These are phyloP conservation scores for Morella rubra DNA, from an alignment of 306 rosid species.

Conservation along the genomic window DNA sequence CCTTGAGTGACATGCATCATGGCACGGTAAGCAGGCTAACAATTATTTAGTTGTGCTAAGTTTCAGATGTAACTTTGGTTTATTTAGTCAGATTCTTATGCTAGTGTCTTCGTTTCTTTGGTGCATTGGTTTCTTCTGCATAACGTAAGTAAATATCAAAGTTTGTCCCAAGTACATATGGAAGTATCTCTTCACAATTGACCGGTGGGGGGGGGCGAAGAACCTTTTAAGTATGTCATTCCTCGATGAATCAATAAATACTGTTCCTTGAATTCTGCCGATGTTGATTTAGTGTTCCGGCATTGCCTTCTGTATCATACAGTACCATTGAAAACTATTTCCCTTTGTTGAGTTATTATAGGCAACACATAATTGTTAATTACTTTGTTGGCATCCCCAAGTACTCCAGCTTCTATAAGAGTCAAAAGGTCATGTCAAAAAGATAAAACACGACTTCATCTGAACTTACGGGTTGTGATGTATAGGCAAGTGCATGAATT, in stretches of 20 bases:
- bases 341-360: not conserved
- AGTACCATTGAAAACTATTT: not conserved
- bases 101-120: not conserved
- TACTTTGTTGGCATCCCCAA: not conserved
- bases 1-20: constrained; percentile 19
- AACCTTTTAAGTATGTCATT: not conserved
- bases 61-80: not conserved
- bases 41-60: constrained; percentile 1
- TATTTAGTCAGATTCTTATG: not conserved
- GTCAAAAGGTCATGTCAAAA: not conserved
- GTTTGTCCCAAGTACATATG: not conserved
- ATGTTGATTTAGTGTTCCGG: not conserved
- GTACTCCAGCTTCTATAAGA: not conserved
- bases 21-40: constrained; percentile 21
- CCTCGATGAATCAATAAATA: not conserved
- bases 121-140: not conserved
- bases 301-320: not conserved
- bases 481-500: not conserved
- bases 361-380: not conserved
- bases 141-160: not conserved
- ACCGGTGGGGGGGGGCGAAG: too few relatives aligned
- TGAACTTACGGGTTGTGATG: not conserved
- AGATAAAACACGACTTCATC: not conserved
- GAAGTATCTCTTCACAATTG: not conserved
- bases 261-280: not conserved